Percentiles rank a stretch among this genome's conserved stretches.
phyloP scores from a whole-genome alignment of 495 filamentous ascomycete genomes.

The Lichenothelia convexa region DNA sequence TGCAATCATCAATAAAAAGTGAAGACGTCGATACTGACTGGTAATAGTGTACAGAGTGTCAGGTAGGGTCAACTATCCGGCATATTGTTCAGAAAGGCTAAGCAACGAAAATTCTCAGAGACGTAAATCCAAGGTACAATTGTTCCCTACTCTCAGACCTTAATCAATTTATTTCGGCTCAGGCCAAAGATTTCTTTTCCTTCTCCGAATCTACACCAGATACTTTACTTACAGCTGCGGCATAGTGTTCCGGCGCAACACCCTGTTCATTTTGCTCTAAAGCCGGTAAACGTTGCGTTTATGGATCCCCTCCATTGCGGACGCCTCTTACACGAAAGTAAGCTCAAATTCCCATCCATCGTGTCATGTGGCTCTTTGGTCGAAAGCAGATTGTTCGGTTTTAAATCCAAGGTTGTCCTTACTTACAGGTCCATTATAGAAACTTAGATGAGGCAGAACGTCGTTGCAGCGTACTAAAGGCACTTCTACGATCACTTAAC shows the following conservation, averaged over 20 bases:
- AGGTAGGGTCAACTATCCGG: background rate
- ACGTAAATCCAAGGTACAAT: background rate
- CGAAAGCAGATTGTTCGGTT: too few relatives aligned
- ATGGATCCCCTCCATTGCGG: conserved; percentile 14
- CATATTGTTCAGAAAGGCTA: background rate
- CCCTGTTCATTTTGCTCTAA: conserved; percentile 17
- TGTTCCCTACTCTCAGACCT: background rate
- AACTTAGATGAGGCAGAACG: conserved; percentile 19
- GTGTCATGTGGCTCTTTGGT: too few relatives aligned
- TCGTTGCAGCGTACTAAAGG: conserved; percentile 15
- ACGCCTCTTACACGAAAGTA: conserved; percentile 21
- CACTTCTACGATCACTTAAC: conserved; percentile 14
- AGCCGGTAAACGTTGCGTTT: conserved; percentile 14
- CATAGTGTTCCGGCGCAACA: conserved; percentile 15
- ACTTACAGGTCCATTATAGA: conserved; percentile 5
- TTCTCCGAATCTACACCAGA: background rate
- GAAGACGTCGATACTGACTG: background rate
- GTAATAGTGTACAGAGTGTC: background rate
- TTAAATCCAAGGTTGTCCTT: background rate
- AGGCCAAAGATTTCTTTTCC: background rate
- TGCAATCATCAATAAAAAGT: too few relatives aligned
- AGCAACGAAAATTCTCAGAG: background rate
- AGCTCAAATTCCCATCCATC: too few relatives aligned
- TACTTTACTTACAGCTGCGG: background rate
- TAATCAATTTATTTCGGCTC: background rate